Evolutionary conservation across 176 grass and related monocot species (phyloP).

Genomic region (Ensete glaucum): DNA sequence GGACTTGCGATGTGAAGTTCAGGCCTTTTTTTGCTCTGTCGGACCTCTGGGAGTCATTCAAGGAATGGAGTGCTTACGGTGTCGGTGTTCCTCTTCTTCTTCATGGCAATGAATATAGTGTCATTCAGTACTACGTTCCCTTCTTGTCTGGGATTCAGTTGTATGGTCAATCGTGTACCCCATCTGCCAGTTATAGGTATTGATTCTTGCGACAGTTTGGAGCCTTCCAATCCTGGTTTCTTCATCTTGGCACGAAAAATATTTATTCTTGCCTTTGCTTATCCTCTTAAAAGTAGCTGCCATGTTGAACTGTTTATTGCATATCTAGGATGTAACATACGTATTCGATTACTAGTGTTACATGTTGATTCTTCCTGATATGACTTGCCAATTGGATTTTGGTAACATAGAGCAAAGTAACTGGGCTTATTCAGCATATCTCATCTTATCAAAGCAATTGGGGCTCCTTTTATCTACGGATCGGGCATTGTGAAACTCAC

Average conservation of each 20-base stretch:
- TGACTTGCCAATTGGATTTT: too few relatives aligned
- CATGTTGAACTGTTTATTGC: too few relatives aligned
- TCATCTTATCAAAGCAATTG: too few relatives aligned
- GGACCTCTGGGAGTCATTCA: conserved; percentile 73
- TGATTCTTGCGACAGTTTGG: not conserved
- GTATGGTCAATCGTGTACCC: conserved; percentile 16
- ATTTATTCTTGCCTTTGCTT: not conserved
- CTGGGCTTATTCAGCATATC: too few relatives aligned
- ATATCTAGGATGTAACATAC: too few relatives aligned
- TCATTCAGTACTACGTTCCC: conserved; percentile 73
- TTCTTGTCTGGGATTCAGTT: conserved; percentile 76
- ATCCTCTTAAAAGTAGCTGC: too few relatives aligned
- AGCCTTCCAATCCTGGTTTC: not conserved
- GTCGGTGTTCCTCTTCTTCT: conserved; percentile 57
- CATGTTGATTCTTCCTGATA: too few relatives aligned
- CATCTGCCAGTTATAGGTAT: conserved; percentile 2
- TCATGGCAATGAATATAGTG: conserved; percentile 32
- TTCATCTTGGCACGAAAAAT: not conserved
- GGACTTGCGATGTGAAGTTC: not conserved
- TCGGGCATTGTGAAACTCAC: too few relatives aligned
- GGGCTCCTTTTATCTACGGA: too few relatives aligned
- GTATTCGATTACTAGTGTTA: too few relatives aligned
- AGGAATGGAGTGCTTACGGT: conserved; percentile 77
- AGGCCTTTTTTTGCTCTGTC: conserved; percentile 44
- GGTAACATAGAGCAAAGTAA: too few relatives aligned